Conservation (phyloP, 345 rosid species). For the Eucalyptus regnans region DNA sequence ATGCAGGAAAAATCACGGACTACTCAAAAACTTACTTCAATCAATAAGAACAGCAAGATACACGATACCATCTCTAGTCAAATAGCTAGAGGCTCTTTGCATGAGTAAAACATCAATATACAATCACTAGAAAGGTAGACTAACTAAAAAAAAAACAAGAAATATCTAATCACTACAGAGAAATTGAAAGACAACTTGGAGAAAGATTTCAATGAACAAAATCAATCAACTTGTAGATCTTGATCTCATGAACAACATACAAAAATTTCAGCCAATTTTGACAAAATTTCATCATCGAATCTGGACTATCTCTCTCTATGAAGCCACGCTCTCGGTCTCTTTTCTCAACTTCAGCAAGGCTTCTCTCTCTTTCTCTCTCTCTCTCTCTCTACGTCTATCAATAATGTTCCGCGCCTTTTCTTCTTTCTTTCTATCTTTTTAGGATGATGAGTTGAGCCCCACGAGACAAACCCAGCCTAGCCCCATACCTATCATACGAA, state of each 20-base stretch:
- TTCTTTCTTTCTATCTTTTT: neutral
- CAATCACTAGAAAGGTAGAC: neutral
- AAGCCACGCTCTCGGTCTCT: neutral
- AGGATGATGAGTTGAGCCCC: neutral
- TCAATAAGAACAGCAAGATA: neutral
- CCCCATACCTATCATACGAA: neutral
- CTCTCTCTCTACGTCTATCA: neutral
- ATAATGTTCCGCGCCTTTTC: neutral
- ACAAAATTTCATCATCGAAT: neutral
- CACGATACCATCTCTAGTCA: neutral
- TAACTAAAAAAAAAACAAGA: neutral
- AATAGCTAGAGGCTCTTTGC: neutral
- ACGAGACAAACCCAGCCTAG: neutral
- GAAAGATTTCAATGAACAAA: neutral
- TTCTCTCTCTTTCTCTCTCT: neutral
- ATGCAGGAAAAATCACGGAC: rapidly evolving
- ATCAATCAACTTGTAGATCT: neutral
- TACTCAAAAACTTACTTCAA: neutral
- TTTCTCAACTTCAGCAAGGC: neutral
- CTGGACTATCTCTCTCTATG: neutral
- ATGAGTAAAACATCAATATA: neutral
- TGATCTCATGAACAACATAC: neutral
- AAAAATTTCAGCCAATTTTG: neutral
- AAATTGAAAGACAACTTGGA: neutral
- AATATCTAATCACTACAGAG: neutral